phyloP scores from a whole-genome alignment of 2,329 filamentous ascomycete species.

The Trichoderma sp. region DNA sequence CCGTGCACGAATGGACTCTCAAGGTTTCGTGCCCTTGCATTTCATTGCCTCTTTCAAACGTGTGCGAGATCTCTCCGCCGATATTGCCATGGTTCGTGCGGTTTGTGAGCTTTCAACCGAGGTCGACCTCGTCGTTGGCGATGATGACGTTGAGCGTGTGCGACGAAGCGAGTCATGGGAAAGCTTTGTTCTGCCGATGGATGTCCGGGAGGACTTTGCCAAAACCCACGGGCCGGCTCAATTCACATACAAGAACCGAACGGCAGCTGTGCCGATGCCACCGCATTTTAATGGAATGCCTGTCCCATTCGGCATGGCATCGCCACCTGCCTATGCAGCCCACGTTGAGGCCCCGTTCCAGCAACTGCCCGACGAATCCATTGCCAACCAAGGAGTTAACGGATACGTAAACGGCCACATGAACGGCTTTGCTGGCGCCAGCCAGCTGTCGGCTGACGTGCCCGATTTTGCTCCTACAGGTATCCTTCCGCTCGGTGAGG shows the following conservation, averaged over 20 bases:
- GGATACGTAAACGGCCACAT: slow-evolving; percentile 33
- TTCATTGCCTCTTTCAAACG: slow-evolving; percentile 87
- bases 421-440: slow-evolving; percentile 35
- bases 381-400: slow-evolving; percentile 43
- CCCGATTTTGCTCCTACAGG: slow-evolving; percentile 45
- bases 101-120: slow-evolving; percentile 72
- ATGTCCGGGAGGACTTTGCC: slow-evolving; percentile 71
- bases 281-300: slow-evolving; percentile 39
- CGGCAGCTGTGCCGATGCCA: slow-evolving; percentile 31
- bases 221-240: slow-evolving; percentile 68
- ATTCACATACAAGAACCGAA: slow-evolving; percentile 41
- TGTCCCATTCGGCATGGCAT: slow-evolving; percentile 36
- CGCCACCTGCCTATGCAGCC: slow-evolving; percentile 35
- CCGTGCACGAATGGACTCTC: slow-evolving; percentile 88
- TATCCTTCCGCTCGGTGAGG: slow-evolving; percentile 12
- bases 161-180: slow-evolving; percentile 76
- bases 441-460: slow-evolving; percentile 43
- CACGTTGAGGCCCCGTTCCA: slow-evolving; percentile 36
- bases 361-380: slow-evolving; percentile 37
- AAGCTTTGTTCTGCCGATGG: slow-evolving; percentile 72
- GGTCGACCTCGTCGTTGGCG: slow-evolving; percentile 73
- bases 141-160: slow-evolving; percentile 77
- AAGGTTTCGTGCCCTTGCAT: slow-evolving; percentile 82
- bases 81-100: slow-evolving; percentile 71
- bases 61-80: slow-evolving; percentile 50